Percentiles rank a stretch among this genome's conserved stretches.
These are phyloP conservation scores for Xanthoceras sorbifolium DNA, from an alignment of 345 rosid genomes.

Conservation along the genomic window DNA sequence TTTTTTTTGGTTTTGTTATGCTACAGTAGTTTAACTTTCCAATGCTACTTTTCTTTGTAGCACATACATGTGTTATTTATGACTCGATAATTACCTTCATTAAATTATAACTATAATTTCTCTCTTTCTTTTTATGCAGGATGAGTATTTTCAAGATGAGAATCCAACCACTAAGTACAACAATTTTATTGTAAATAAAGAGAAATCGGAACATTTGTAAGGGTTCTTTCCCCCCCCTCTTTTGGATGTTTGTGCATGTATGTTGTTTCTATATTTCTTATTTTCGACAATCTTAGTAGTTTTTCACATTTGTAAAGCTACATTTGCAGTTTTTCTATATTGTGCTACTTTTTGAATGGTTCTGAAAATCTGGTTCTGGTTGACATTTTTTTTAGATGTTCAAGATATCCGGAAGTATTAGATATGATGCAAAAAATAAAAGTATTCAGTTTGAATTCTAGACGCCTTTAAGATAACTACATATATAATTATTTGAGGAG, in stretches of 20 bases:
- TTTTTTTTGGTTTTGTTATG: not conserved
- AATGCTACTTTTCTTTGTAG: not conserved
- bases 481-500: not conserved
- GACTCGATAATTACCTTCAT: not conserved
- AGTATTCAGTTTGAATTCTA: not conserved
- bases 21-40: not conserved
- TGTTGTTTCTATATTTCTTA: not conserved
- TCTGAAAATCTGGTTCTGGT: constrained; percentile 4
- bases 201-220: constrained; percentile 26
- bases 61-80: not conserved
- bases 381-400: not conserved
- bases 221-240: not conserved
- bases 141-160: constrained; percentile 30
- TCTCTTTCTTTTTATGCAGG: constrained; percentile 24
- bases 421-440: not conserved
- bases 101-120: not conserved
- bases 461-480: not conserved
- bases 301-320: too few species aligned
- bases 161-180: constrained; percentile 15
- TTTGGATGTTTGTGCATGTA: not conserved
- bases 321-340: not conserved
- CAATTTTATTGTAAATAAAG: constrained; percentile 16
- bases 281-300: not conserved
- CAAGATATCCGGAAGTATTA: not conserved
- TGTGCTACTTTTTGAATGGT: constrained; percentile 9